Evolutionary conservation across 257 asterid genomes (phyloP), one percentile per base, ranked within the genome.

Genomic region (Gentiana straminea): DNA sequence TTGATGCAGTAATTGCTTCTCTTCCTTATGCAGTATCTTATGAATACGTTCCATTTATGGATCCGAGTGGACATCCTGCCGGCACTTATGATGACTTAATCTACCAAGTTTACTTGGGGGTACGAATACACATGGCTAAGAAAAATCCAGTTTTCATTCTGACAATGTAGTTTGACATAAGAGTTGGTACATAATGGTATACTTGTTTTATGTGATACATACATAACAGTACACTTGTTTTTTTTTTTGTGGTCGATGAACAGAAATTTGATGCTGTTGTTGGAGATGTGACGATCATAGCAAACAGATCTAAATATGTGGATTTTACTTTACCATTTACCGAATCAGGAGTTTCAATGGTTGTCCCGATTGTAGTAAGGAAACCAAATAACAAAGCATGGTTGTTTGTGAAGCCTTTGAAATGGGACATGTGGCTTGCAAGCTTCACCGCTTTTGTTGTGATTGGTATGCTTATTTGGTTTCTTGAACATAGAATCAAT

Each of bases 261-360:
- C 66, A 72, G 69, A 72, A 55, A 24, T 67, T 41, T 59, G 67
- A 59, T 63, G 77, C 47, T 34, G 78, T 34, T 5, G 68, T 64
- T 32, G 89, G 85, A 51, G 85, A 81, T 49, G 69, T 66, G 7
- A 78, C 89, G 1, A 76, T 81, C 8, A 54, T 70, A 7, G 72
- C 71, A 1, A 78, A 71, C 38, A 69, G 89, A 56, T 78, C 89
- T 7, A 63, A 57, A 34, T 75, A 53, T 53, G 73, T 70, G 0
- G 83, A 81, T 57, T 81, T 78, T 65, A 78, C 77, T 24, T 61
- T 75, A 63, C 85, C 85, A 5, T 78, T 43, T 13, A 67, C 78
- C 5, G 79, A 78, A 11, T 70, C 82, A 8, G 83, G 79, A 50
- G 73, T 71, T 7, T 41, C 72, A 8, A 69, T 78, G 77, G 73